Evolutionary conservation across 164 flowering plant species (phyloP), one percentile per base, ranked within the genome.

Genomic region (Umbellularia californica): DNA sequence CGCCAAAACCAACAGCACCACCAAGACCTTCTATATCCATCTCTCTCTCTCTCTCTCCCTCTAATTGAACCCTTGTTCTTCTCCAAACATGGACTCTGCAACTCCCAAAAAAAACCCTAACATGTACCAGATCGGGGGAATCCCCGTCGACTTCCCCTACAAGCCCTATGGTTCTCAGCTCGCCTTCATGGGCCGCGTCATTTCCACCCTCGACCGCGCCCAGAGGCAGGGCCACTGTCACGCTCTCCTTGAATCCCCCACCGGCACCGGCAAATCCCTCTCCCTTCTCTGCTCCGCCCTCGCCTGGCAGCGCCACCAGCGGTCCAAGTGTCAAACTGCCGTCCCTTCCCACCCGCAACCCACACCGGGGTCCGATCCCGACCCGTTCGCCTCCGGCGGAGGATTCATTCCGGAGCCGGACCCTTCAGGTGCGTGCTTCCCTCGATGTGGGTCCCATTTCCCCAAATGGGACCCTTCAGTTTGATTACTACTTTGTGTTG

Each of bases 171-270:
- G 99, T 1, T 65, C 97, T 1, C 98, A 96, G 88, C 84, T 93
- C 0, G 95, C 96, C 3, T 93, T 90, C 91, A 95, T 95, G 99
- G 89, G 89, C 30, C 81, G 95, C 25, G 97, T 94, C 20, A 91
- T 92, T 50, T 84, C 95, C 11, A 92, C 98, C n/a, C 91, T 96
- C 20, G 94, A 93, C 78, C 89, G 92, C 62, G 93, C 94, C 50
- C 88, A 79, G 47, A 82, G 85, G 33, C 94, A 92, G 23, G 94
- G 96, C 55, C 97, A 85, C 74, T 93, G 89, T 76, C 96, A 96
- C 79, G 98, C 98, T 3, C 78, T 96, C 78, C 95, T 96, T 71
- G 99, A 96, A 75, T 92, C 98, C 0, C 99, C 99, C 6, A 96
- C 98, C 13, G 99, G 99, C 10, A 96, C 99, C 3, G 99, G 98